Conservation (phyloP, 305 asterid species). For the Ilex paraguariensis region DNA sequence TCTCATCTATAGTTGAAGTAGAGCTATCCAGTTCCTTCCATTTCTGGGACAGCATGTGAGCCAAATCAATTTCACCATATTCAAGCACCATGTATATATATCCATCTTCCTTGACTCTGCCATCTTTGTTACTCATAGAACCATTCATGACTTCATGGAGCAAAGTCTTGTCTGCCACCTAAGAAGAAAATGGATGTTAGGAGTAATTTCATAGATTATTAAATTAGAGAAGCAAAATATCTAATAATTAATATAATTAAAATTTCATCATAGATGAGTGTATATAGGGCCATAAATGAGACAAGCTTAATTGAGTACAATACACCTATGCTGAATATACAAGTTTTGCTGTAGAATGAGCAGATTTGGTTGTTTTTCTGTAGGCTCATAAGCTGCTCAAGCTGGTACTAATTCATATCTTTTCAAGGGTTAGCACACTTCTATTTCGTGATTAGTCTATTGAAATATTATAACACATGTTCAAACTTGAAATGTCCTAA, state of each 20-base stretch:
- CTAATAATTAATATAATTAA: neutral
- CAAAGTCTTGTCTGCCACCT: constrained; percentile 91
- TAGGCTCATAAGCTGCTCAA: too few species aligned
- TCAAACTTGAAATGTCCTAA: too few species aligned
- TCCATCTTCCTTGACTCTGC: constrained; percentile 81
- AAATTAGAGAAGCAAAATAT: constrained; percentile 3
- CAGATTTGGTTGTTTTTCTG: too few species aligned
- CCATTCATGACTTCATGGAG: constrained; percentile 83
- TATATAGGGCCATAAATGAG: too few species aligned
- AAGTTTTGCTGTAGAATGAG: too few species aligned
- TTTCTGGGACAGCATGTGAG: constrained; percentile 94
- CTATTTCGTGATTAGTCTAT: too few species aligned
- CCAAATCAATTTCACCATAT: constrained; percentile 97
- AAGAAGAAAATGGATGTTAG: constrained; percentile 28
- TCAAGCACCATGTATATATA: constrained; percentile 93
- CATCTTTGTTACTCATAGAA: constrained; percentile 67
- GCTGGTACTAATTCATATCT: too few species aligned
- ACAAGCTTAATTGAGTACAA: too few species aligned
- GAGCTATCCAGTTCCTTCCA: constrained; percentile 81
- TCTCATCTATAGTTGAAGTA: constrained; percentile 65
- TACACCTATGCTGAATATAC: too few species aligned
- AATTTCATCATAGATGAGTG: too few species aligned
- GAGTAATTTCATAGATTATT: constrained; percentile 4
- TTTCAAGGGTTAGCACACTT: too few species aligned
- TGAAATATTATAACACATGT: too few species aligned